These are phyloP conservation scores for Fagopyrum homotropicum DNA, from an alignment of 148 eudicot genomes.

Conservation along the genomic window DNA sequence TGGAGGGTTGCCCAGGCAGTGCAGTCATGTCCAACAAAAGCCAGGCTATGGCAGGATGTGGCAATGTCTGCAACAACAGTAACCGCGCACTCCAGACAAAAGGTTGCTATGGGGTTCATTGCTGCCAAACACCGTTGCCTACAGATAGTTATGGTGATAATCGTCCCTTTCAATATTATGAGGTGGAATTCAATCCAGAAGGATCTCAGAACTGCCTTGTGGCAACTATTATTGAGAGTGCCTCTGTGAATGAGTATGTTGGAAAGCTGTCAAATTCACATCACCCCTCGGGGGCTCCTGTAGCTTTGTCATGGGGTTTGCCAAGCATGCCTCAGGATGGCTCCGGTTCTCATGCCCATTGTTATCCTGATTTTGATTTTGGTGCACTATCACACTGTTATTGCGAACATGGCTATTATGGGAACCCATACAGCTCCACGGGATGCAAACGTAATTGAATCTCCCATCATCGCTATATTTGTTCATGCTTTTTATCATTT, in stretches of 20 bases:
- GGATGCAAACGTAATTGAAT: background rate
- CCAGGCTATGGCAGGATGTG: no score
- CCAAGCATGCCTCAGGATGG: background rate
- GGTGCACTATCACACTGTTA: background rate
- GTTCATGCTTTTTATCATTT: no score
- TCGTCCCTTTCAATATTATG: background rate
- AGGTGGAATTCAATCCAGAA: background rate
- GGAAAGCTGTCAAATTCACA: background rate
- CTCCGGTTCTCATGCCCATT: background rate
- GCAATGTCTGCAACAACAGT: no score
- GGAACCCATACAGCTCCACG: background rate
- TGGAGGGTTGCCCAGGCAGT: no score
- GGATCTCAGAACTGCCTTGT: background rate
- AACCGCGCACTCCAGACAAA: no score
- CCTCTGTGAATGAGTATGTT: background rate
- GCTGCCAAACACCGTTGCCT: background rate
- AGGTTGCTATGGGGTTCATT: background rate
- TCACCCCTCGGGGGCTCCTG: background rate
- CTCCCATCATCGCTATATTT: no score
- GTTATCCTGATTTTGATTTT: background rate
- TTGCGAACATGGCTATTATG: background rate
- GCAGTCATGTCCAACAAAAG: no score
- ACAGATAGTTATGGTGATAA: background rate
- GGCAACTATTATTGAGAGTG: background rate
- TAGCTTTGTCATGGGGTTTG: background rate